phyloP scores from a whole-genome alignment of 805 yeast genomes.

The Monosporozyma solicola region DNA sequence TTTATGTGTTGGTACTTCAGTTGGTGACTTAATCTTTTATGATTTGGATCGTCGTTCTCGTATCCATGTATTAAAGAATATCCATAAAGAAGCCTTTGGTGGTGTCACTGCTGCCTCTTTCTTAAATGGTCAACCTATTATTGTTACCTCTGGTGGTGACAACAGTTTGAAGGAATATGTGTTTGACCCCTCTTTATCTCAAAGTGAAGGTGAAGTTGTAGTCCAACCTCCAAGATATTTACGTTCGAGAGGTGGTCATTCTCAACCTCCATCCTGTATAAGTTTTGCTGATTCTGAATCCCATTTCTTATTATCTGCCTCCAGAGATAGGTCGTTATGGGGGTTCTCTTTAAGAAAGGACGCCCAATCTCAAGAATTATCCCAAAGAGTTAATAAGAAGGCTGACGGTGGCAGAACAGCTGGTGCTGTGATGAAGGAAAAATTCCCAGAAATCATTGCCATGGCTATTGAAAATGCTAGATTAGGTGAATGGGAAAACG shows the following conservation, averaged over 20 bases:
- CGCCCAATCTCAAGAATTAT: slow-evolving; percentile 89
- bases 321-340: slow-evolving; percentile 84
- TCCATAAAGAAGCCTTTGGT: slow-evolving; percentile 66
- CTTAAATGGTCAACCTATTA: slow-evolving; percentile 83
- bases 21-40: slow-evolving; percentile 80
- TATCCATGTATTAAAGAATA: slow-evolving; percentile 62
- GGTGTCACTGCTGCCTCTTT: slow-evolving; percentile 70
- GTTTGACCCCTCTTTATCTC: slow-evolving; percentile 82
- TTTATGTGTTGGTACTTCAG: slow-evolving; percentile 64
- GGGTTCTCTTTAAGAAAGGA: slow-evolving; percentile 87
- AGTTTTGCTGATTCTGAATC: slow-evolving; percentile 71
- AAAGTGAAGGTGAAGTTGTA: slow-evolving; percentile 39
- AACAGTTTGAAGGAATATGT: slow-evolving; percentile 83
- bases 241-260: slow-evolving; percentile 96
- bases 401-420: slow-evolving; percentile 42
- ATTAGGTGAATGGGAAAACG: slow-evolving; percentile 88
- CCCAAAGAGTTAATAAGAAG: slow-evolving; percentile 55
- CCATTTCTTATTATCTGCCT: slow-evolving; percentile 79
- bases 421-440: slow-evolving; percentile 54
- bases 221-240: slow-evolving; percentile 85
- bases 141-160: slow-evolving; percentile 86
- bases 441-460: slow-evolving; percentile 65
- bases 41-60: slow-evolving; percentile 67
- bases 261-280: slow-evolving; percentile 75
- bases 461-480: slow-evolving; percentile 67